phyloP scores from a whole-genome alignment of 2,329 filamentous ascomycete genomes.

The Penicillium italicum region DNA sequence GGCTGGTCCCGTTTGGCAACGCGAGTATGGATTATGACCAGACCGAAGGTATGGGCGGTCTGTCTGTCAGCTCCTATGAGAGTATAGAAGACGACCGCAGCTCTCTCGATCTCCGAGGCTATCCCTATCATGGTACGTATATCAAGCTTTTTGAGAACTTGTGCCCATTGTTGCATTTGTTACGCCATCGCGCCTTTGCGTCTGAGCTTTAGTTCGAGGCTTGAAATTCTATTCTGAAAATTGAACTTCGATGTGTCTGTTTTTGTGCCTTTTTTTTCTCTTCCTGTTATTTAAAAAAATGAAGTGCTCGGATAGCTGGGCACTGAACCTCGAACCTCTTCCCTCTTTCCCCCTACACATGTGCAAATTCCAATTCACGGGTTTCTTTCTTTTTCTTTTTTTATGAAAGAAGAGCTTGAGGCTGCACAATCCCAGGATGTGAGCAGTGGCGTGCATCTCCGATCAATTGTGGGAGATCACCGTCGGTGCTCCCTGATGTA shows the following conservation, averaged over 20 bases:
- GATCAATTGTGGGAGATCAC: conserved; percentile 18
- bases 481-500: conserved; percentile 14
- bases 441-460: neutral
- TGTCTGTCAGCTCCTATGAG: conserved; percentile 43
- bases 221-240: conserved; percentile 1
- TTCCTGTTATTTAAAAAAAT: neutral
- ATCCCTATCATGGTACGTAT: conserved; percentile 41
- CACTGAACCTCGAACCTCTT: neutral
- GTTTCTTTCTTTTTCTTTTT: neutral
- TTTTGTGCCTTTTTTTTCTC: neutral
- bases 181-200: conserved; percentile 30
- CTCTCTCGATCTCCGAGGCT: conserved; percentile 38
- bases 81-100: conserved; percentile 41
- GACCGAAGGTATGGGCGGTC: conserved; percentile 40
- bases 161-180: conserved; percentile 31
- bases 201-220: conserved; percentile 4
- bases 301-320: neutral
- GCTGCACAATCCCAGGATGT: neutral
- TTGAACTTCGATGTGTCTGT: conserved; percentile 2
- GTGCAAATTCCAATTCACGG: conserved; percentile 2
- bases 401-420: neutral
- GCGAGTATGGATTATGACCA: conserved; percentile 41
- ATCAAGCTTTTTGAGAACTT: conserved; percentile 12
- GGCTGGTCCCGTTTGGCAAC: conserved; percentile 32
- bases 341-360: neutral